These are phyloP conservation scores for Diddensiella caesifluorescens DNA, from an alignment of 805 yeast species.

Conservation along the genomic window DNA sequence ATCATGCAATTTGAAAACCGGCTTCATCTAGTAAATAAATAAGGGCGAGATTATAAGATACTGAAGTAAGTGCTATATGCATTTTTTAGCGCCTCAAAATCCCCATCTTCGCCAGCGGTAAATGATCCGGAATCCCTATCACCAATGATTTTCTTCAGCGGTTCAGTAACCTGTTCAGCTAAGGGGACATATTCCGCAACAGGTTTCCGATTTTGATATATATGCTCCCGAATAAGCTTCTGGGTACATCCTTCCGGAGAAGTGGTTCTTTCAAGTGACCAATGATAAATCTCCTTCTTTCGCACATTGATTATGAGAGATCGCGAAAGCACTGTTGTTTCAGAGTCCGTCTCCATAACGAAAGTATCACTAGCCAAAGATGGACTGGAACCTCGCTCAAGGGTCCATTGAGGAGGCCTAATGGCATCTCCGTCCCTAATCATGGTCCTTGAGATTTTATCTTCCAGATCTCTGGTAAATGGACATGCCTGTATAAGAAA, in stretches of 20 bases:
- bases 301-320: conserved; percentile 16
- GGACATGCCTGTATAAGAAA: conserved; percentile 24
- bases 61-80: conserved; percentile 6
- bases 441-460: conserved; percentile 22
- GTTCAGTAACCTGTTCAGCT: not conserved
- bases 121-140: not conserved
- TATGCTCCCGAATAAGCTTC: conserved; percentile 6
- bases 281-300: conserved; percentile 17
- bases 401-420: not conserved
- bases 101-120: conserved; percentile 2
- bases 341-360: not conserved
- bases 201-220: conserved; percentile 6
- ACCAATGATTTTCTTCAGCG: conserved; percentile 1
- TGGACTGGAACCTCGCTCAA: no score
- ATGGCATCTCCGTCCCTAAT: conserved; percentile 16
- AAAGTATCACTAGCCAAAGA: not conserved
- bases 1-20: no score
- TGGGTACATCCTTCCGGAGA: conserved; percentile 7
- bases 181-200: conserved; percentile 1
- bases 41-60: conserved; percentile 4
- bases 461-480: conserved; percentile 20
- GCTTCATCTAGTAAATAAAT: no score
- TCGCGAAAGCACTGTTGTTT: conserved; percentile 2
- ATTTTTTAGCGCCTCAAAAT: conserved; percentile 2
- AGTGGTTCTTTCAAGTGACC: conserved; percentile 11